Evolutionary conservation across 306 rosid species (phyloP).

Genomic region (Glycine soja): DNA sequence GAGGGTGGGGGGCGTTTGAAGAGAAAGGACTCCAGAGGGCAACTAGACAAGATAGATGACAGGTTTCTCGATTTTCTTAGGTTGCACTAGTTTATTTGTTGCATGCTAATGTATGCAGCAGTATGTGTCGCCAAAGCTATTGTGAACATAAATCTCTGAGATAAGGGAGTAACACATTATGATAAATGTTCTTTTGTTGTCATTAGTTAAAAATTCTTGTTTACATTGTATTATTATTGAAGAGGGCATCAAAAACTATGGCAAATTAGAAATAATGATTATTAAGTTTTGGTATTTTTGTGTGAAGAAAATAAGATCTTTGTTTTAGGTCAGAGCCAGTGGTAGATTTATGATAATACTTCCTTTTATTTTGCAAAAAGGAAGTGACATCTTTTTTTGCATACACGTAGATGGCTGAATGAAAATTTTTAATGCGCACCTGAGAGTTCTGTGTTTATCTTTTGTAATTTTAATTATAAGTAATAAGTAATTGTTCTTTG

Average conservation of each 20-base stretch:
- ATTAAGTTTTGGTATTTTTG: background rate
- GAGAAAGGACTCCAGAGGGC: conserved; percentile 3
- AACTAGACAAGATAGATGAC: conserved; percentile 3
- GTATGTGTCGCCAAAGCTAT: background rate
- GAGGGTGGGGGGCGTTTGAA: background rate
- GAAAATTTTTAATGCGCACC: conserved; percentile 7
- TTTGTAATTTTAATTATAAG: conserved; percentile 7
- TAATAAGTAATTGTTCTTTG: conserved; percentile 23
- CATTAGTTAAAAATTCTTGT: background rate
- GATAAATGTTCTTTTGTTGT: conserved; percentile 7
- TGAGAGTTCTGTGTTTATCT: background rate
- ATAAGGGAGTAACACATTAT: conserved; percentile 18
- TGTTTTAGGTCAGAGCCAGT: background rate
- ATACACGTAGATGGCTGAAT: conserved; percentile 3
- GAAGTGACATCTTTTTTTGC: background rate
- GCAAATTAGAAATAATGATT: background rate
- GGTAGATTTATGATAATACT: background rate
- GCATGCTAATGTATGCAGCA: background rate
- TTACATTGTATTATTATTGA: background rate
- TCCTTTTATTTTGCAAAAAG: conserved; percentile 2
- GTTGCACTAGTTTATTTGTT: background rate
- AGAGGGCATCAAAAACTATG: background rate
- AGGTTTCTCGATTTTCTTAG: conserved; percentile 22
- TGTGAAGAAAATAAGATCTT: background rate
- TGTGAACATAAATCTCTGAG: conserved; percentile 4